Evolutionary conservation across 2,329 filamentous ascomycete genomes (phyloP).

Genomic region (Fusarium papillatum): DNA sequence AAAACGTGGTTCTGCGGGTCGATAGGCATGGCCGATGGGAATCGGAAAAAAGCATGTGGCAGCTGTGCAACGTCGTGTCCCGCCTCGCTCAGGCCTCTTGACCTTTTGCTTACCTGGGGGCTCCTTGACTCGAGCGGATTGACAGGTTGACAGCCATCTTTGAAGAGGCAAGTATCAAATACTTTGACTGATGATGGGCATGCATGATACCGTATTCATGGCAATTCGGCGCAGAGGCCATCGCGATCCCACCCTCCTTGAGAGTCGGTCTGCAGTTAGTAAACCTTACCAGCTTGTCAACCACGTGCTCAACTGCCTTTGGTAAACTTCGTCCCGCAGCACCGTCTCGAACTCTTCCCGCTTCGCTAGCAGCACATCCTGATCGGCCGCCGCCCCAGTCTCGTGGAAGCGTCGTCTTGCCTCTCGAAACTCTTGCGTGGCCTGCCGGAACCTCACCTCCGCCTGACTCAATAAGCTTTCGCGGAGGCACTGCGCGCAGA

Average conservation of each 20-base stretch:
- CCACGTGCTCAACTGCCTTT: conserved; percentile 39
- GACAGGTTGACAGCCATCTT: conserved; percentile 13
- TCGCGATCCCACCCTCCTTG: background rate
- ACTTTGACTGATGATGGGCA: conserved; percentile 14
- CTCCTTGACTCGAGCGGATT: conserved; percentile 30
- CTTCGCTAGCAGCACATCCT: conserved; percentile 24
- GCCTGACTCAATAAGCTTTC: conserved; percentile 14
- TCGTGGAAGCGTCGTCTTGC: conserved; percentile 29
- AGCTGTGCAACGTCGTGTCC: conserved; percentile 17
- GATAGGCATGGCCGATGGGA: conserved; percentile 20
- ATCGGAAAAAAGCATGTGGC: conserved; percentile 17
- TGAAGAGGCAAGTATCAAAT: conserved; percentile 22
- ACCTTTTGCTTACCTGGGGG: conserved; percentile 15
- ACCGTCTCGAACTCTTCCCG: conserved; percentile 40
- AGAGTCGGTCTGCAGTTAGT: conserved; percentile 4
- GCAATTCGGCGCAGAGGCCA: conserved; percentile 1
- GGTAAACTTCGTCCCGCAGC: conserved; percentile 35
- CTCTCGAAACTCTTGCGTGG: conserved; percentile 21
- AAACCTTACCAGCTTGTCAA: conserved; percentile 41
- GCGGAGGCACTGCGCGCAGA: conserved; percentile 36
- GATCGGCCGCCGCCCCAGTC: conserved; percentile 24
- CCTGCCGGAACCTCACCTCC: conserved; percentile 24
- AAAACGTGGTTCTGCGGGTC: conserved; percentile 16
- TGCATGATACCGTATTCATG: background rate
- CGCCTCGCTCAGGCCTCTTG: conserved; percentile 14